These are phyloP conservation scores for Vinca major DNA, from an alignment of 305 asterid genomes.

Conservation along the genomic window DNA sequence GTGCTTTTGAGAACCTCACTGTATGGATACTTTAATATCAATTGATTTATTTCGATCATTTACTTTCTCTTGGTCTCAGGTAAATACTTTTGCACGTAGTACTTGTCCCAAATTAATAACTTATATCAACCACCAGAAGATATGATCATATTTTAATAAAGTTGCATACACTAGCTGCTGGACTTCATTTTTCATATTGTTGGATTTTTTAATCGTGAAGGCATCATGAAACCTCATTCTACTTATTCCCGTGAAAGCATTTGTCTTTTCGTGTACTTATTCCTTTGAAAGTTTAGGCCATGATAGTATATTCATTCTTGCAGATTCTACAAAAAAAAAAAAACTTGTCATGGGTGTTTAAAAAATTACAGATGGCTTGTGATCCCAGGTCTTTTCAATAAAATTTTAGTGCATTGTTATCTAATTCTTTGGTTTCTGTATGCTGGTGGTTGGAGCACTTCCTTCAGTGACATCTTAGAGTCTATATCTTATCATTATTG, in stretches of 20 bases:
- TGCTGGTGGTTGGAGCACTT: not conserved
- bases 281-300: not conserved
- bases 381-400: not conserved
- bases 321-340: not conserved
- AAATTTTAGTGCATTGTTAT: not conserved
- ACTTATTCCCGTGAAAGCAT: not conserved
- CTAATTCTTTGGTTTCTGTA: not conserved
- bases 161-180: not conserved
- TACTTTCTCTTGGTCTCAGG: not conserved
- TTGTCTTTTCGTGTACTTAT: not conserved
- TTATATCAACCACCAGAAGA: not conserved
- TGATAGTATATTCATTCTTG: not conserved
- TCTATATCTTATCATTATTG: not conserved
- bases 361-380: not conserved
- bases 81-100: not conserved
- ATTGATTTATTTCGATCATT: not conserved
- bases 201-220: not conserved
- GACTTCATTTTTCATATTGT: not conserved
- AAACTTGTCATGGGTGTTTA: not conserved
- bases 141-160: not conserved
- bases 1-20: slow-evolving; percentile 72
- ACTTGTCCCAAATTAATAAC: not conserved
- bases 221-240: not conserved
- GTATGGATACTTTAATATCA: slow-evolving; percentile 32
- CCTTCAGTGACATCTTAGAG: not conserved